Percentiles rank a stretch among this genome's conserved stretches.
Conservation (phyloP, 176 grass and related monocot species). For the Alopecurus myosuroides region DNA sequence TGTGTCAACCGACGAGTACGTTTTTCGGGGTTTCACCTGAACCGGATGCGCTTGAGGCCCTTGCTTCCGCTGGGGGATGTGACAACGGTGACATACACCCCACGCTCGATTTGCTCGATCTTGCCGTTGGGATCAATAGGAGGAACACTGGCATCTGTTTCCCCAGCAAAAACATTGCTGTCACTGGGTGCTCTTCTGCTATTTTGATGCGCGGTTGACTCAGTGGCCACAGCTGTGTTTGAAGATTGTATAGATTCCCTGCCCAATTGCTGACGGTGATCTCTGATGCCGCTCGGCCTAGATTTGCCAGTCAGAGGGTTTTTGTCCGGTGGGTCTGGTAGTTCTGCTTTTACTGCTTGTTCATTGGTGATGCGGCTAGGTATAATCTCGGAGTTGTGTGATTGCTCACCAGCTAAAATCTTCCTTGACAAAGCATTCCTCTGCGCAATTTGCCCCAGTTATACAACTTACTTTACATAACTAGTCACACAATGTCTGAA, state of each 20-base stretch:
- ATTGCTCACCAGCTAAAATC: slow-evolving; percentile 20
- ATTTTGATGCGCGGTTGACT: slow-evolving; percentile 11
- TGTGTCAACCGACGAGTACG: not conserved
- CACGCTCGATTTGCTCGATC: slow-evolving; percentile 63
- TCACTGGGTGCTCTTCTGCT: slow-evolving; percentile 14
- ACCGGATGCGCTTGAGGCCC: slow-evolving; percentile 69
- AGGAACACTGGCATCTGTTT: slow-evolving; percentile 11
- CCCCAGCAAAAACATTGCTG: slow-evolving; percentile 10
- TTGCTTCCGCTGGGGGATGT: slow-evolving; percentile 66
- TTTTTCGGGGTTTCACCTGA: slow-evolving; percentile 54
- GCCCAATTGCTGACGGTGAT: not conserved
- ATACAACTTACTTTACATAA: not conserved
- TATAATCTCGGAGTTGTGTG: slow-evolving; percentile 2
- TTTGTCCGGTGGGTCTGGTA: slow-evolving; percentile 30
- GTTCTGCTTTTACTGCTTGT: slow-evolving; percentile 26
- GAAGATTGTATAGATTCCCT: not conserved
- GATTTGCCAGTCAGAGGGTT: slow-evolving; percentile 5
- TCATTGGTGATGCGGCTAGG: not conserved
- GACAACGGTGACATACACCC: slow-evolving; percentile 69
- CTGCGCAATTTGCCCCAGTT: slow-evolving; percentile 34
- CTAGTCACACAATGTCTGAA: not conserved
- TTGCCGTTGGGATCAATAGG: slow-evolving; percentile 36
- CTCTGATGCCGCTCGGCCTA: slow-evolving; percentile 10
- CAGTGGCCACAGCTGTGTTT: not conserved
- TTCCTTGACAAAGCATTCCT: slow-evolving; percentile 54